Evolutionary conservation across 352 stramenopile species (phyloP).

Genomic region (Phytophthora pisi): DNA sequence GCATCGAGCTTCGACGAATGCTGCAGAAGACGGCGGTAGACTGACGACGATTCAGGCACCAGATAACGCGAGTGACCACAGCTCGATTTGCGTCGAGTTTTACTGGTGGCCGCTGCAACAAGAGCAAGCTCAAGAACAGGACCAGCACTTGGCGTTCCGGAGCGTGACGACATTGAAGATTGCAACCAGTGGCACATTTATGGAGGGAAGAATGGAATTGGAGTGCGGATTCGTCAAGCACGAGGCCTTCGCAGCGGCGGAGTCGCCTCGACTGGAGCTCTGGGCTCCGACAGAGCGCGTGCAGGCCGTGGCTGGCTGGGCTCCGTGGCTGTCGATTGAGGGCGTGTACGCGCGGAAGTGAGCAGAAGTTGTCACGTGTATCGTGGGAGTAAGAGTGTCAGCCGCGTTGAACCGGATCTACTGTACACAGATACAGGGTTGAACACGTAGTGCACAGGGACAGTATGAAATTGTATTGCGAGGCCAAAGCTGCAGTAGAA

Average conservation of each 20-base stretch:
- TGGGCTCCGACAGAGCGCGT: slow-evolving; percentile 27
- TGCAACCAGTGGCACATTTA: slow-evolving; percentile 4
- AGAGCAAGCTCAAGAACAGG: background rate
- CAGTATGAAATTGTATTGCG: too few relatives aligned
- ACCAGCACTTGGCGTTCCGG: slow-evolving; percentile 12
- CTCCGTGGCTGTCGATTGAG: slow-evolving; percentile 21
- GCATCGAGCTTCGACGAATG: background rate
- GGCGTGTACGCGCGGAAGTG: slow-evolving; percentile 24
- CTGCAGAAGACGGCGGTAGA: background rate
- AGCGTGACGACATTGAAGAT: slow-evolving; percentile 21
- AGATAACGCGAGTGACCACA: background rate
- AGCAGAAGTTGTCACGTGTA: slow-evolving; percentile 11
- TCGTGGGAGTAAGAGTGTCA: background rate
- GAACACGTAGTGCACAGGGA: too few relatives aligned
- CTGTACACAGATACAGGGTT: too few relatives aligned
- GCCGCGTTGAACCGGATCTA: background rate
- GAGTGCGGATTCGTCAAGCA: slow-evolving; percentile 20
- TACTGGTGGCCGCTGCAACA: slow-evolving; percentile 26
- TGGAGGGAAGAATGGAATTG: slow-evolving; percentile 24
- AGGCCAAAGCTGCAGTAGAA: too few relatives aligned
- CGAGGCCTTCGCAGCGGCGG: slow-evolving; percentile 4
- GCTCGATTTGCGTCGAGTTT: slow-evolving; percentile 26
- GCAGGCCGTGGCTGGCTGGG: slow-evolving; percentile 22
- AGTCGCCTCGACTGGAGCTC: slow-evolving; percentile 21
- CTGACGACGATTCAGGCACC: background rate